phyloP scores from a whole-genome alignment of 2,329 filamentous ascomycete species.

The Paracamarosporium sp. region DNA sequence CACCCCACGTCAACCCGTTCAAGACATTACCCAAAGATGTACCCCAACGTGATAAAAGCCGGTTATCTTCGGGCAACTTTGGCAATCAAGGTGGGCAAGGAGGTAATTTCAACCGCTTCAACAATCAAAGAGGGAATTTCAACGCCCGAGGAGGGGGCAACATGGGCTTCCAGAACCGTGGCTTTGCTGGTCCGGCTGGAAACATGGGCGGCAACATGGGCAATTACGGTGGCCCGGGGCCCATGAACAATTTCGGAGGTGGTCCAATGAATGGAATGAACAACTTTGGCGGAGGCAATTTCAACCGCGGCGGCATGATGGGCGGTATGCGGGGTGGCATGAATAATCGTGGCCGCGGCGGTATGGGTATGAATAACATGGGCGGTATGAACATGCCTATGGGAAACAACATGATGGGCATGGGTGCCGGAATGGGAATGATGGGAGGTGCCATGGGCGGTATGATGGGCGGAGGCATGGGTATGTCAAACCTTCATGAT shows the following conservation, averaged over 20 bases:
- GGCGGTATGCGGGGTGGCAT: conserved; percentile 54
- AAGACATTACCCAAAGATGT: conserved; percentile 89
- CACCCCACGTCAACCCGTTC: conserved; percentile 83
- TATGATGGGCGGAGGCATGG: conserved; percentile 37
- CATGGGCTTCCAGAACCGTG: conserved; percentile 46
- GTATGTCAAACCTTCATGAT: conserved; percentile 26
- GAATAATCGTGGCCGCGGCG: conserved; percentile 49
- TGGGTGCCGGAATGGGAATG: conserved; percentile 52
- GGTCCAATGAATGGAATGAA: conserved; percentile 44
- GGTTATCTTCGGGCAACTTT: conserved; percentile 52
- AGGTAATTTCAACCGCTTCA: conserved; percentile 34
- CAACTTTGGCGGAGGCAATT: conserved; percentile 45
- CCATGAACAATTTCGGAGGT: conserved; percentile 57
- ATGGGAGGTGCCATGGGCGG: conserved; percentile 6
- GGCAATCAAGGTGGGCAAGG: conserved; percentile 61
- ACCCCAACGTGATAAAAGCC: conserved; percentile 73
- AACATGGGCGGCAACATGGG: conserved; percentile 49
- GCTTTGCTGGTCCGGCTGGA: conserved; percentile 41
- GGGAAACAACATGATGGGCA: conserved; percentile 43
- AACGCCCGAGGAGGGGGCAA: conserved; percentile 32
- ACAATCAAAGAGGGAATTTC: conserved; percentile 41
- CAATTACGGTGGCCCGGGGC: conserved; percentile 55
- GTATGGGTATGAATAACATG: conserved; percentile 47
- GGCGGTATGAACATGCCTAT: conserved; percentile 44
- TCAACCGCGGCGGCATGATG: conserved; percentile 55